A percentile compares a stretch with the other conserved stretches of the same genome.
phyloP scores from a whole-genome alignment of 1,284 basidiomycete species.

The Meripilus lineatus region DNA sequence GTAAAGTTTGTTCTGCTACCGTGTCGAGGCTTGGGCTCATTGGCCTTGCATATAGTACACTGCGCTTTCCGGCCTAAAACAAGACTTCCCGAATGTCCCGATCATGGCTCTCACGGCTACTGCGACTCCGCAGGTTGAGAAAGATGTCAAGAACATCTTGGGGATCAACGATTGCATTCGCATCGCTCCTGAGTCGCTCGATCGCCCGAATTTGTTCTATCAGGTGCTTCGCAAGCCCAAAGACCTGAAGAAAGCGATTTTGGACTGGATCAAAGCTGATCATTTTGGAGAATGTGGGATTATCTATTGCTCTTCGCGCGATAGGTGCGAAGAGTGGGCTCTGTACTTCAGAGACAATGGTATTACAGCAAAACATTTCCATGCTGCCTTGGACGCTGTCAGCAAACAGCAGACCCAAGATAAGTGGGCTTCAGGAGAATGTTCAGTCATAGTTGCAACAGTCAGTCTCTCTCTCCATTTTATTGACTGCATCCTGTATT shows the following conservation, averaged over 20 bases:
- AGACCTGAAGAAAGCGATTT: constrained; percentile 63
- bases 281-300: constrained; percentile 73
- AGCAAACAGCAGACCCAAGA: constrained; percentile 67
- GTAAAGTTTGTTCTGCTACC: constrained; percentile 36
- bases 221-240: constrained; percentile 65
- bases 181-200: constrained; percentile 86
- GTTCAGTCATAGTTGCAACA: constrained; percentile 89
- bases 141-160: constrained; percentile 76
- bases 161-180: constrained; percentile 56
- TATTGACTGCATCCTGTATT: too few species aligned
- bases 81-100: constrained; percentile 74
- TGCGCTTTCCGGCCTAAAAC: constrained; percentile 63
- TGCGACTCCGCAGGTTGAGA: constrained; percentile 72
- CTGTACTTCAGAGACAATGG: constrained; percentile 51
- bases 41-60: constrained; percentile 49
- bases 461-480: constrained; percentile 31
- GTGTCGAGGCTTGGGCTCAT: constrained; percentile 1
- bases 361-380: constrained; percentile 78
- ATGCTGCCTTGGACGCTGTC: constrained; percentile 69
- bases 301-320: constrained; percentile 78
- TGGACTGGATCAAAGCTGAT: constrained; percentile 61
- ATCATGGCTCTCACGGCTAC: constrained; percentile 98
- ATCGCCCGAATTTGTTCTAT: constrained; percentile 87
- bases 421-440: constrained; percentile 73
- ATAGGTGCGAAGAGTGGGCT: constrained; percentile 79